A percentile compares a stretch with the other conserved stretches of the same genome.
These are phyloP conservation scores for Arabidopsis lyrata DNA, from an alignment of 441 rosid genomes.

Conservation along the genomic window DNA sequence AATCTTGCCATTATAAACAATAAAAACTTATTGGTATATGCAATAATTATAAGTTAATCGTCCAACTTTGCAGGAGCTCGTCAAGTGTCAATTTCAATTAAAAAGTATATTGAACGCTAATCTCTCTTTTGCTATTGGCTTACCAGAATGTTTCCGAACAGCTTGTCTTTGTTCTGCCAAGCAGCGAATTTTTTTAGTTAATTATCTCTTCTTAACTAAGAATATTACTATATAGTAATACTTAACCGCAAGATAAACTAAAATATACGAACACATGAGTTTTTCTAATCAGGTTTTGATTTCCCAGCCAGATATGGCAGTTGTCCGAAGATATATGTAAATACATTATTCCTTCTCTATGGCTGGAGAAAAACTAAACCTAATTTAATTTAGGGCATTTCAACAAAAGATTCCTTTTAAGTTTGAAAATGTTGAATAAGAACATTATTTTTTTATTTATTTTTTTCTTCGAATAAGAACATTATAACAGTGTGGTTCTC, in stretches of 20 bases:
- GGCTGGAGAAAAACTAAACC: neutral
- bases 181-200: conserved; percentile 22
- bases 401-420: neutral
- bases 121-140: conserved; percentile 37
- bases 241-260: conserved; percentile 31
- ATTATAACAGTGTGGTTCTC: neutral
- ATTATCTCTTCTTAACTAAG: conserved; percentile 12
- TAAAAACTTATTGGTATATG: conserved; percentile 3
- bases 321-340: conserved; percentile 6
- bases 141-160: conserved; percentile 28
- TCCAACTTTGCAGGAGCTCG: conserved; percentile 45
- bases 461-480: too few species aligned
- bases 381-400: neutral
- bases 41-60: conserved; percentile 32
- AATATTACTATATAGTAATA: conserved; percentile 24
- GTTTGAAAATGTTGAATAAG: neutral
- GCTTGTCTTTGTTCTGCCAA: conserved; percentile 33
- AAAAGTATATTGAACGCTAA: conserved; percentile 10
- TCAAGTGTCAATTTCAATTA: conserved; percentile 27
- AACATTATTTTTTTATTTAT: too few species aligned
- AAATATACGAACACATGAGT: conserved; percentile 16
- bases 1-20: conserved; percentile 29
- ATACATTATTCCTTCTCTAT: neutral
- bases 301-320: conserved; percentile 13
- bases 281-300: conserved; percentile 19